phyloP scores from a whole-genome alignment of 192 early-diverging fungal species.

The Chytriomyces sp. region DNA sequence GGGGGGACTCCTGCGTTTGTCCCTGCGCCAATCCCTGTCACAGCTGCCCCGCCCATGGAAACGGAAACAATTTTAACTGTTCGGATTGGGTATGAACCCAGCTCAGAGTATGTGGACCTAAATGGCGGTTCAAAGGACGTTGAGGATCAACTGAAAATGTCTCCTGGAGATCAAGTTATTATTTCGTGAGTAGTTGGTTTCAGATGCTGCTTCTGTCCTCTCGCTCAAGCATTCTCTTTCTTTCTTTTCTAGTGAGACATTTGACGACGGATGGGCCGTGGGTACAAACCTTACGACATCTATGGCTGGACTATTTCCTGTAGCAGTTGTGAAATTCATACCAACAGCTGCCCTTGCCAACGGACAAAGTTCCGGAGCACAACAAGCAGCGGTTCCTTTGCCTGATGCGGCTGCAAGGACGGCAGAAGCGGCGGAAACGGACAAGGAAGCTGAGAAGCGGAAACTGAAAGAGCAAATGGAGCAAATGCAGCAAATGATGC shows the following conservation, averaged over 20 bases:
- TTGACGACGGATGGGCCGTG: constrained; percentile 40
- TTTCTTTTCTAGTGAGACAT: constrained; percentile 23
- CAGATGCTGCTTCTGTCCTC: not conserved
- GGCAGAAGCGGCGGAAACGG: not conserved
- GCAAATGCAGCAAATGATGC: constrained; percentile 30
- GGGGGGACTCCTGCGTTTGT: not conserved
- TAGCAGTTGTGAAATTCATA: constrained; percentile 29
- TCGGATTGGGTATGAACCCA: constrained; percentile 26
- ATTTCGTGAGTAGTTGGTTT: constrained; percentile 2
- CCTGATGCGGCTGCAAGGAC: not conserved
- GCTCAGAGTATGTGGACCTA: not conserved
- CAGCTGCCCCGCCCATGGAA: not conserved
- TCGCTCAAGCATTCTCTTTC: not conserved
- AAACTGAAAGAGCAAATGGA: constrained; percentile 29
- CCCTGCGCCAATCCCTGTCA: no score
- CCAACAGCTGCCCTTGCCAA: constrained; percentile 2
- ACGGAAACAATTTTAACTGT: constrained; percentile 24
- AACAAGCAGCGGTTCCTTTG: not conserved
- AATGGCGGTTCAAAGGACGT: constrained; percentile 1
- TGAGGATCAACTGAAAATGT: constrained; percentile 24
- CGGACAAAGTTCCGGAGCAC: not conserved
- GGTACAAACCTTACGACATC: constrained; percentile 31
- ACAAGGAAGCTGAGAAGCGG: constrained; percentile 18
- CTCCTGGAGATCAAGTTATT: constrained; percentile 26
- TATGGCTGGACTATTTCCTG: constrained; percentile 27